A percentile compares a stretch with the other conserved stretches of the same genome.
Evolutionary conservation across 2,329 filamentous ascomycete genomes (phyloP).

Genomic region (Colletotrichum falcatum): DNA sequence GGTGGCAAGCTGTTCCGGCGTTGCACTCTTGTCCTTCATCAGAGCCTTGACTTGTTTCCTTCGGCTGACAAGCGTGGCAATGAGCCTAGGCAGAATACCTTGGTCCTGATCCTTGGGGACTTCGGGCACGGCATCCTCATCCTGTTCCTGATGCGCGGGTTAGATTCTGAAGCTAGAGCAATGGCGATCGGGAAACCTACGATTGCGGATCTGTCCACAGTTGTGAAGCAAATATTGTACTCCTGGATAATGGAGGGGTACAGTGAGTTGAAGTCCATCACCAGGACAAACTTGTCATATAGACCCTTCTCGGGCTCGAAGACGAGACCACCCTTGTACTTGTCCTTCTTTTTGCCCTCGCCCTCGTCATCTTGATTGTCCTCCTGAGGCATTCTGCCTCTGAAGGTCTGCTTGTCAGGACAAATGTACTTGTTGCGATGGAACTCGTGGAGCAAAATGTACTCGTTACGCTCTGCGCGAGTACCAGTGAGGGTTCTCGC

Average conservation of each 20-base stretch:
- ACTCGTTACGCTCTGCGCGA: constrained; percentile 96
- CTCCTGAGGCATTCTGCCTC: constrained; percentile 77
- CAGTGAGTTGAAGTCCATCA: constrained; percentile 99
- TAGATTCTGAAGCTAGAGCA: constrained; percentile 42
- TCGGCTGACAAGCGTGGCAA: constrained; percentile 89
- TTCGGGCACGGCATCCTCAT: constrained; percentile 90
- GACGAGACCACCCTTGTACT: constrained; percentile 97
- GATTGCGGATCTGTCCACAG: constrained; percentile 81
- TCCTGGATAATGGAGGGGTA: constrained; percentile 99
- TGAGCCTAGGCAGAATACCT: constrained; percentile 90
- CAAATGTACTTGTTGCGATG: constrained; percentile 97
- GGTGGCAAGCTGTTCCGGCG: constrained; percentile 85
- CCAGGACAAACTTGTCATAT: constrained; percentile 97
- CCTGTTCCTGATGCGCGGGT: constrained; percentile 62
- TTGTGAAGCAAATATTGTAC: constrained; percentile 99
- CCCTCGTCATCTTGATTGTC: constrained; percentile 77
- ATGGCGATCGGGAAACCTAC: constrained; percentile 60
- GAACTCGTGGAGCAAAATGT: constrained; percentile 98
- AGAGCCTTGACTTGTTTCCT: constrained; percentile 93
- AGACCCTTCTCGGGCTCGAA: constrained; percentile 98
- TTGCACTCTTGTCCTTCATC: constrained; percentile 95
- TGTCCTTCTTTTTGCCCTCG: constrained; percentile 96
- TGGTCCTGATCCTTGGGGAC: constrained; percentile 82
- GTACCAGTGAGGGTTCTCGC: constrained; percentile 95
- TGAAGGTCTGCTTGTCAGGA: constrained; percentile 91